Base-by-base conservation (phyloP, 1,139 yeast species). In the Arxiozyma slooffiae region DNA sequence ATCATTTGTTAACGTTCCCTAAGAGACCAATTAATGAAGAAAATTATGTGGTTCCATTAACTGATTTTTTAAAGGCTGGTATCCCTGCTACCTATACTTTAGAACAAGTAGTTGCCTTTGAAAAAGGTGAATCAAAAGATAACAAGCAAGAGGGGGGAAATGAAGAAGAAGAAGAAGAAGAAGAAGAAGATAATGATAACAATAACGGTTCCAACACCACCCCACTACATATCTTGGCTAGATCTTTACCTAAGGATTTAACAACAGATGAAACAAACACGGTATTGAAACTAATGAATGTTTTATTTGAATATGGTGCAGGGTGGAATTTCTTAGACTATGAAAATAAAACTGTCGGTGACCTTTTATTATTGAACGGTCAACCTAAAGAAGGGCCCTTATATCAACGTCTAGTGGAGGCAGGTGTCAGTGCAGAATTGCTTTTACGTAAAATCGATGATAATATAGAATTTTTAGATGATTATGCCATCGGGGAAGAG, bases 391-490 rank as follows among this genome's bases (percentile, higher is more conserved):
- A 67, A 5, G 67, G 59, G 11, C 26, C 26, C 2, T 57, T 76
- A 24, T 76, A 85, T 53, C 62, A 71, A 11, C 74, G 77, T 54
- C 72, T 89, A 44, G 86, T 90, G 2, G 82, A 79, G 52, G 96
- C 97, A 1, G 97, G 97, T 38, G 92, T 88, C 1, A 74, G 96
- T 52, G 95, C 97, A 0, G 97, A 90, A 64, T 72, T 90, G 38
- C 71, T 90, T 37, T 72, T 90, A 55, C 73, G 96, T 55, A 83
- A 84, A 59, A 76, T 90, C 47, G 74, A 78, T 51, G 90, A 83
- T 16, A 80, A 78, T 50, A 63, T 73, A 48, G 83, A 78, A 53
- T 75, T 75, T 47, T 11, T 44, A 8, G 17, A 60, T 54, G n/a
- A 63, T 56, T 7, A 36, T 44, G 38, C 38, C 4, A 23, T 41